A percentile compares a stretch with the other conserved stretches of the same genome.
These are phyloP conservation scores for Rhizopus stolonifer DNA, from an alignment of 371 early-diverging fungal species.

Conservation along the genomic window DNA sequence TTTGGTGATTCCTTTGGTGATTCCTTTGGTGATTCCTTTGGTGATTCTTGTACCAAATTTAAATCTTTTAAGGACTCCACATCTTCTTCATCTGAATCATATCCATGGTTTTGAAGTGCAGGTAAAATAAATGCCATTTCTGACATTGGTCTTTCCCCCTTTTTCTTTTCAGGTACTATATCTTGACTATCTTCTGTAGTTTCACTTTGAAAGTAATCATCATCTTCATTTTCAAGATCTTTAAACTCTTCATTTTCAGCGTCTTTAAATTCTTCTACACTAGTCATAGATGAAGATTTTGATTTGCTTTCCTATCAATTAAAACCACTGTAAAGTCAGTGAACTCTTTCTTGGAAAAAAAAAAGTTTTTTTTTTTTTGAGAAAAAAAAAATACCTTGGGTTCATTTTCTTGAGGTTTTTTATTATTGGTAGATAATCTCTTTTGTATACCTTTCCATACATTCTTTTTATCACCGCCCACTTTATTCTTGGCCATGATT, in stretches of 20 bases:
- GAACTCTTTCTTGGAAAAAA: not conserved
- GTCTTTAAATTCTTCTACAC: slow-evolving; percentile 19
- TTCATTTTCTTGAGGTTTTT: not conserved
- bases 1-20: no score
- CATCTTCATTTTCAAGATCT: slow-evolving; percentile 23
- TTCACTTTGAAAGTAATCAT: slow-evolving; percentile 24
- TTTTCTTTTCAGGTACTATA: slow-evolving; percentile 6
- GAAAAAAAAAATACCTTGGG: not conserved
- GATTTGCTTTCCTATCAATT: slow-evolving; percentile 6
- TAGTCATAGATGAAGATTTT: slow-evolving; percentile 17
- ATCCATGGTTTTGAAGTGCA: slow-evolving; percentile 22
- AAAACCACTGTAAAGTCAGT: not conserved
- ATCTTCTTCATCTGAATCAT: slow-evolving; percentile 18
- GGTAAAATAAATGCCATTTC: slow-evolving; percentile 25
- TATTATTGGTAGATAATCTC: not conserved
- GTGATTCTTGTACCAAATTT: not conserved
- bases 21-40: not conserved
- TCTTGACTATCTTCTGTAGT: slow-evolving; percentile 2
- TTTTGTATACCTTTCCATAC: slow-evolving; percentile 4
- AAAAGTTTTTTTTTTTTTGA: no score
- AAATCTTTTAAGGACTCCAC: slow-evolving; percentile 17
- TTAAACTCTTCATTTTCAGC: slow-evolving; percentile 16
- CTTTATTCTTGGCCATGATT: not conserved
- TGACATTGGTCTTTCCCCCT: slow-evolving; percentile 6
- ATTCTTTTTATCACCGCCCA: not conserved